Evolutionary conservation across 2,329 filamentous ascomycete species (phyloP), one percentile per base, ranked within the genome.

Genomic region (Neospermospora avenae): DNA sequence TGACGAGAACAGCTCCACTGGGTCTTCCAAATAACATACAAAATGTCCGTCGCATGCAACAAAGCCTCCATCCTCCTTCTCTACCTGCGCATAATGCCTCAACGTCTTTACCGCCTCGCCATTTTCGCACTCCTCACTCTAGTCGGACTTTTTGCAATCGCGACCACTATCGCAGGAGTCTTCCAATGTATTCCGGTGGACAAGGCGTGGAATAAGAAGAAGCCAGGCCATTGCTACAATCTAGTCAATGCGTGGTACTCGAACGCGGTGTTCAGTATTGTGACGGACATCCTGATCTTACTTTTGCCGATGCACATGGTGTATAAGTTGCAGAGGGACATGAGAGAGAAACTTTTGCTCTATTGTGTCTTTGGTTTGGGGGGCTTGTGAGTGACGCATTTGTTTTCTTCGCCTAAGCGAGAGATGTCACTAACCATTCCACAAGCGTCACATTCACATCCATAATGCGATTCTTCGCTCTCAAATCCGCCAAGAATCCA

Each of bases 261-360:
- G 7, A 64, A 62, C 37, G 60, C 57, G 4, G 54, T 62, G 25
- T 62, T 64, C 35, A 60, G 60, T 6, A 62, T 64, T 22, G 46
- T 54, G 39, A 64, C 62, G 7, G 62, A 64, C 53, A 34, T 64
- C 8, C 13, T 60, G 25, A 64, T 63, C 24, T 31, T 64, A 28
- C 49, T 62, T 37, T 31, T 64, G 52, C 62, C 62, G 0, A 60
- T 64, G 53, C 57, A 62, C 42, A 61, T 63, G 62, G 59, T 63
- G 7, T 61, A 63, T 31, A 63, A 61, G 37, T 37, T 63, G 41
- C 62, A 63, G 46, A 59, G 62, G 34, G 51, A 56, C 22, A 55
- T 20, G 42, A 37, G 58, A 28, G 62, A 82, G 58, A 82, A 83
- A 56, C 68, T 81, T 14, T 81, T 80, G 0, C 75, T 86, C 28